Evolutionary conservation across 2,329 filamentous ascomycete genomes (phyloP).

Genomic region (Venturia aucupariae): DNA sequence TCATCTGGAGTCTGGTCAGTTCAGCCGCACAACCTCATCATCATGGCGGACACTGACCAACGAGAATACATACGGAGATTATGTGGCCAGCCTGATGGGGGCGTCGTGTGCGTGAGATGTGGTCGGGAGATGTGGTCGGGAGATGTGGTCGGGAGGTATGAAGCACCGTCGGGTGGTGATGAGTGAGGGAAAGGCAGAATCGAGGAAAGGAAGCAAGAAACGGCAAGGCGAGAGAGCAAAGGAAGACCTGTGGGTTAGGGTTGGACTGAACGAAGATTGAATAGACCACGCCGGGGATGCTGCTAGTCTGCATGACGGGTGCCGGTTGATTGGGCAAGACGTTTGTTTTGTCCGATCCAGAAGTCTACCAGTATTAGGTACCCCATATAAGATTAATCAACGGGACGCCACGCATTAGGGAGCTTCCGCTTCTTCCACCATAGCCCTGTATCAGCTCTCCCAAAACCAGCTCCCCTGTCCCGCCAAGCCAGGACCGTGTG

Average conservation of each 20-base stretch:
- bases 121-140: not conserved
- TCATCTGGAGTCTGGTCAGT: not conserved
- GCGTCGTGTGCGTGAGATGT: not conserved
- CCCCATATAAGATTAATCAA: conserved; percentile 10
- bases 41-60: not conserved
- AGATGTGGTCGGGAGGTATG: not conserved
- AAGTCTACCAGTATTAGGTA: not conserved
- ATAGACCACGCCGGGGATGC: not conserved
- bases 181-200: not conserved
- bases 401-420: conserved; percentile 5
- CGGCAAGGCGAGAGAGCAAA: too few species aligned
- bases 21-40: conserved; percentile 4
- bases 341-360: conserved; percentile 7
- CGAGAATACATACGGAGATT: not conserved
- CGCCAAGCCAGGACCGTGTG: not conserved
- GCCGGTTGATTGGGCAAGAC: conserved; percentile 3
- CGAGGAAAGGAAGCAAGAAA: not conserved
- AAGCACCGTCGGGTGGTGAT: not conserved
- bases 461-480: not conserved
- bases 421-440: not conserved
- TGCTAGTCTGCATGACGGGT: conserved; percentile 2
- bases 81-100: not conserved
- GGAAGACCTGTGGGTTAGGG: conserved; percentile 8
- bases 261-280: not conserved
- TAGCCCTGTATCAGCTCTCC: conserved; percentile 1